phyloP scores from a whole-genome alignment of 73 alveolate species.

The Tetrahymena borealis region DNA sequence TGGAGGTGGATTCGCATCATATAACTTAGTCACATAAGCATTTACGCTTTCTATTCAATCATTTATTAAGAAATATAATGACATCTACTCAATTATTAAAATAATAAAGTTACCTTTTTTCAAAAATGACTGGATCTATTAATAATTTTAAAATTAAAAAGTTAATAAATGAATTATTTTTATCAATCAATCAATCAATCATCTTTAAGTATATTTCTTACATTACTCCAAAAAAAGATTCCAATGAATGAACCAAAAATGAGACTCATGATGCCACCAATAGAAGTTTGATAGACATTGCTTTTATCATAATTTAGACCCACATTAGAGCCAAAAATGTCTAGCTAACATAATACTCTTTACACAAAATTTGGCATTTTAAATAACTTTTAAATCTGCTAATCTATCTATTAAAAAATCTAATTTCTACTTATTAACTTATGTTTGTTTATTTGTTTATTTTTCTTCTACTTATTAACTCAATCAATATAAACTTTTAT shows the following conservation, averaged over 20 bases:
- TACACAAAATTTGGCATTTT: background rate
- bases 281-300: background rate
- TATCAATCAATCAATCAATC: too few relatives aligned
- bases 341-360: background rate
- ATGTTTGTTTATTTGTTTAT: too few relatives aligned
- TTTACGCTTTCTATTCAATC: background rate
- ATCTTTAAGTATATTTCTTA: background rate
- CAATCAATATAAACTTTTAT: too few relatives aligned
- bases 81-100: background rate
- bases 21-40: background rate
- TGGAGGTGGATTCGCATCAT: background rate
- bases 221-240: background rate
- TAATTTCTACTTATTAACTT: too few relatives aligned
- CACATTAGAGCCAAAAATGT: background rate
- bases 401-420: too few relatives aligned
- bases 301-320: background rate
- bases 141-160: too few relatives aligned
- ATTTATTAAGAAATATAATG: background rate
- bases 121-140: background rate
- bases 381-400: background rate
- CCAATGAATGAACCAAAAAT: background rate
- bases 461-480: too few relatives aligned
- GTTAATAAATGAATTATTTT: too few relatives aligned
- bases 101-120: background rate
- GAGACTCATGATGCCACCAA: background rate